Conservation (phyloP, 352 stramenopile species). For the Phytophthora constricta region DNA sequence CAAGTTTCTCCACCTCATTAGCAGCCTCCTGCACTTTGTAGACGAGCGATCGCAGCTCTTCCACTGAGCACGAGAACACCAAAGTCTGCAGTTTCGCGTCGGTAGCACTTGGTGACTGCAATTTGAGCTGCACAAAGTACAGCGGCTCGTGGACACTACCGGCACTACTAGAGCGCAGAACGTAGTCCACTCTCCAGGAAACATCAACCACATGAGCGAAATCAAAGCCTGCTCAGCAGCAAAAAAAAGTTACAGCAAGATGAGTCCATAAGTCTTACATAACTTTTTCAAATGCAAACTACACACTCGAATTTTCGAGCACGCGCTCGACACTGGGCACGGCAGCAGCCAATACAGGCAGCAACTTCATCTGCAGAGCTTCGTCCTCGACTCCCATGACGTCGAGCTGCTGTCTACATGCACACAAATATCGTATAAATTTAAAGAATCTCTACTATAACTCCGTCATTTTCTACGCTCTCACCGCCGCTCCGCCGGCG, state of each 20-base stretch:
- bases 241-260: background rate
- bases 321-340: constrained; percentile 35
- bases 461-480: background rate
- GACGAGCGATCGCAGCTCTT: constrained; percentile 70
- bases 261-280: background rate
- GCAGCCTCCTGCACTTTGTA: constrained; percentile 73
- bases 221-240: constrained; percentile 56
- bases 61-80: constrained; percentile 71
- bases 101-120: constrained; percentile 51
- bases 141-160: constrained; percentile 61
- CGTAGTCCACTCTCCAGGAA: constrained; percentile 76
- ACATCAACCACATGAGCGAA: constrained; percentile 79
- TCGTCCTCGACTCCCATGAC: constrained; percentile 43
- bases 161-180: constrained; percentile 58
- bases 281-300: background rate
- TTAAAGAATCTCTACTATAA: constrained; percentile 8
- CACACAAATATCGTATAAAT: constrained; percentile 16
- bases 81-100: constrained; percentile 38
- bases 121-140: constrained; percentile 72
- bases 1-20: constrained; percentile 70
- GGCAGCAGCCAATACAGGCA: constrained; percentile 21
- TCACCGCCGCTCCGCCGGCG: constrained; percentile 24
- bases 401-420: constrained; percentile 33
- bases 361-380: constrained; percentile 29
- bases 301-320: constrained; percentile 46